These are phyloP conservation scores for Coniochaeta sp. DNA, from an alignment of 2,329 filamentous ascomycete genomes.

Conservation along the genomic window DNA sequence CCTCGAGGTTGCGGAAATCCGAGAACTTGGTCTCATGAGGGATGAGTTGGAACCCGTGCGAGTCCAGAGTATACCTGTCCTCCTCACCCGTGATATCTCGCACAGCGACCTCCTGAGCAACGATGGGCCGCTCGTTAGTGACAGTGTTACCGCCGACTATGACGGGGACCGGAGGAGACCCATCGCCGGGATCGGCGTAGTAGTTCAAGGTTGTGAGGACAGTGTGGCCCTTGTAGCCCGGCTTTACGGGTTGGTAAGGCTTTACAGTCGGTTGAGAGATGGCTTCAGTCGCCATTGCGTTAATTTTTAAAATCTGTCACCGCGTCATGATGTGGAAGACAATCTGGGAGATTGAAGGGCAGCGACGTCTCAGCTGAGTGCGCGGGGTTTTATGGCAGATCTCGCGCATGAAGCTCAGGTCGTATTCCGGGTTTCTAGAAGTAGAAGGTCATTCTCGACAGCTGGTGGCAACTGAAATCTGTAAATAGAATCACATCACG, in stretches of 20 bases:
- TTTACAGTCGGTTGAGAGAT: neutral
- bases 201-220: conserved; percentile 30
- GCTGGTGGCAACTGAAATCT: neutral
- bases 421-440: neutral
- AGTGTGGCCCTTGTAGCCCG: conserved; percentile 11
- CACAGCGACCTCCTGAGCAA: conserved; percentile 42
- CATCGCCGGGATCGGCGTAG: conserved; percentile 32
- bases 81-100: conserved; percentile 56
- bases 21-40: conserved; percentile 49
- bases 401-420: neutral
- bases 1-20: conserved; percentile 44
- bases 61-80: conserved; percentile 53
- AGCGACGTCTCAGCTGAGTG: neutral
- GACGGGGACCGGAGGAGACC: conserved; percentile 28
- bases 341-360: neutral
- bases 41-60: conserved; percentile 45
- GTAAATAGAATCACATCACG: neutral
- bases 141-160: conserved; percentile 33
- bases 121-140: conserved; percentile 62
- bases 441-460: neutral
- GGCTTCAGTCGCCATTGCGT: neutral
- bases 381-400: neutral
- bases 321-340: too few relatives aligned
- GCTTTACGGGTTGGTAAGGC: neutral
- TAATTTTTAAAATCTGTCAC: too few relatives aligned